Conservation (phyloP, 2,329 filamentous ascomycete genomes). For the Xylaria sp. region DNA sequence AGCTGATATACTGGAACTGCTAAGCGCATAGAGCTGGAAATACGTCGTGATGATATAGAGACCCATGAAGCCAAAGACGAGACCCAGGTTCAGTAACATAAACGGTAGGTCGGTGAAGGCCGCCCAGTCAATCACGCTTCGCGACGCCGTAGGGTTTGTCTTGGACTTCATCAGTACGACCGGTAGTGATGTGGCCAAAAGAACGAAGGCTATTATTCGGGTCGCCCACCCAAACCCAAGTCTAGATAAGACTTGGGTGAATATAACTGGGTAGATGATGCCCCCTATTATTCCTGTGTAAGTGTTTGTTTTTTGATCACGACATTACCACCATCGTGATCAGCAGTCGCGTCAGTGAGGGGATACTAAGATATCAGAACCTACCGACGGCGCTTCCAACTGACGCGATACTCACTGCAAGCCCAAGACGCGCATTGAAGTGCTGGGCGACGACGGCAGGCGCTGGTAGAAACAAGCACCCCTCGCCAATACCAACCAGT, state of each 20-base stretch:
- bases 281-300: slow-evolving; percentile 13
- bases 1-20: neutral
- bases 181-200: slow-evolving; percentile 19
- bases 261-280: slow-evolving; percentile 29
- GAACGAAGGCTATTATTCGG: slow-evolving; percentile 24
- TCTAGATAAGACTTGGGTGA: slow-evolving; percentile 11
- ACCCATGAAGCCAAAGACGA: slow-evolving; percentile 26
- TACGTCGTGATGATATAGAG: slow-evolving; percentile 25
- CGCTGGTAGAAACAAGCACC: slow-evolving; percentile 29
- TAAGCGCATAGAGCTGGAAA: slow-evolving; percentile 19
- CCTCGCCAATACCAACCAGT: slow-evolving; percentile 27
- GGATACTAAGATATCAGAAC: neutral
- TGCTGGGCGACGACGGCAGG: slow-evolving; percentile 30
- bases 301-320: neutral
- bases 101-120: slow-evolving; percentile 22
- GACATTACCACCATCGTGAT: neutral
- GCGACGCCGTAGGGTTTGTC: neutral
- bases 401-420: slow-evolving; percentile 29
- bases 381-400: slow-evolving; percentile 29
- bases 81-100: slow-evolving; percentile 18
- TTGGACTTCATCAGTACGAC: slow-evolving; percentile 24
- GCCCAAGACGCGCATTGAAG: slow-evolving; percentile 22
- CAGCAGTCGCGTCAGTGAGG: neutral
- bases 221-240: slow-evolving; percentile 32
- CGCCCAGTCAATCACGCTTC: slow-evolving; percentile 16